A percentile compares a stretch with the other conserved stretches of the same genome.
phyloP scores from a whole-genome alignment of 2,329 filamentous ascomycete species.

The Colletotrichum phormii region DNA sequence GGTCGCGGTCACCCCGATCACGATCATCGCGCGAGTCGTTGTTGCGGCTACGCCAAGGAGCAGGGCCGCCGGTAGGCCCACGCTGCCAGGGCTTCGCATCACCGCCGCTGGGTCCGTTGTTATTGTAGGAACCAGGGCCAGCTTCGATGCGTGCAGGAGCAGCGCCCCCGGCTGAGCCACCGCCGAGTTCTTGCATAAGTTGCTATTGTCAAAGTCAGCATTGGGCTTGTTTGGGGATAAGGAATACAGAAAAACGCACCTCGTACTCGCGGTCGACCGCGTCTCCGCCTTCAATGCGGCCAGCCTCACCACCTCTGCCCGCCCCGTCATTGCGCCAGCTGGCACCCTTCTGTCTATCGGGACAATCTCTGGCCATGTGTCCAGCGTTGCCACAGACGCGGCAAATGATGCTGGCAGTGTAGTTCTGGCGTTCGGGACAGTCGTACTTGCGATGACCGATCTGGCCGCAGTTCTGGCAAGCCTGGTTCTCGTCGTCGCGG shows the following conservation, averaged over 20 bases:
- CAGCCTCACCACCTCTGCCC: conserved; percentile 58
- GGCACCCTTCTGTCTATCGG: conserved; percentile 88
- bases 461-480: conserved; percentile 98
- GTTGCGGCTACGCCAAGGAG: conserved; percentile 78
- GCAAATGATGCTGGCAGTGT: conserved; percentile 99
- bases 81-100: conserved; percentile 89
- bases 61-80: conserved; percentile 84
- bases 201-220: conserved; percentile 69
- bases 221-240: conserved; percentile 4
- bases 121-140: conserved; percentile 72
- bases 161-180: conserved; percentile 70
- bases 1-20: conserved; percentile 33
- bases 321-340: conserved; percentile 88
- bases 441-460: conserved; percentile 99
- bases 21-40: conserved; percentile 62
- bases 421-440: conserved; percentile 97
- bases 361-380: conserved; percentile 98
- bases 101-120: conserved; percentile 63
- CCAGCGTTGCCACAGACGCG: conserved; percentile 97
- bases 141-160: conserved; percentile 88
- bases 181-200: conserved; percentile 97
- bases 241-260: conserved; percentile 63
- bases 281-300: conserved; percentile 80
- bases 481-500: conserved; percentile 98
- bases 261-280: conserved; percentile 95